Base-by-base conservation (phyloP, 192 early-diverging fungal genomes). In the Entophlyctis luteolus region DNA sequence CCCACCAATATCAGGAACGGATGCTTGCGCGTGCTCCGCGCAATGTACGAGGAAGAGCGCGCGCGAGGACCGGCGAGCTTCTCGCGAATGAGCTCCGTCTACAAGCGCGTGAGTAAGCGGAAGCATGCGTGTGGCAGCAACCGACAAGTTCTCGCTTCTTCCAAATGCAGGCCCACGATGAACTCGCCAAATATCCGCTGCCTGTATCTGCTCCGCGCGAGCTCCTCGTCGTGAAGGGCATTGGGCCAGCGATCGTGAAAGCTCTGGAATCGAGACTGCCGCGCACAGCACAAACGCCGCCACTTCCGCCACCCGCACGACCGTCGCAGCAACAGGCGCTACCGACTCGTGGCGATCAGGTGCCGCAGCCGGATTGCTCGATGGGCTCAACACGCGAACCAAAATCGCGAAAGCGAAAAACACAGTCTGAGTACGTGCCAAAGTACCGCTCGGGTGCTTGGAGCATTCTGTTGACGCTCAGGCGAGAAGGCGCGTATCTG, bases 401-500 rank as follows among this genome's bases (percentile, higher is more conserved):
- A 54, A 8, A 8, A 35, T 37, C 31, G 25, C 4, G 29, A 16
- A 65, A 48, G 33, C 45, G 49, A 4, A 20, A 46, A 20, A 32
- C 20, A 2, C 0, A 49, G 4, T 12, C 59, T 10, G 67, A 65
- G 2, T 96, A 96, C 66, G 78, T 93, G 27, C 94, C 94, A 27
- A 58, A 77, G 33, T 88, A 86, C 60, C 82, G 92, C 2, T 87
- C 89, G 0, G 92, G 90, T 2, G 82, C 86, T 2, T 96, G 92
- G 74, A 91, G 86, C 2, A 86, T 96, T 33, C 73, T 96, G 27
- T 62, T 94, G 0, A 77, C 88, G 6, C 68, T 95, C 27, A 72
- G 82, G 55, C 22, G 75, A 35, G 50, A 80, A 39, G 65, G 74
- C 60, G 65, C 68, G 67, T 69, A 84, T 57, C 68, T 88, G 38